Conservation (phyloP, 441 rosid genomes). For the Theobroma grandiflorum region DNA sequence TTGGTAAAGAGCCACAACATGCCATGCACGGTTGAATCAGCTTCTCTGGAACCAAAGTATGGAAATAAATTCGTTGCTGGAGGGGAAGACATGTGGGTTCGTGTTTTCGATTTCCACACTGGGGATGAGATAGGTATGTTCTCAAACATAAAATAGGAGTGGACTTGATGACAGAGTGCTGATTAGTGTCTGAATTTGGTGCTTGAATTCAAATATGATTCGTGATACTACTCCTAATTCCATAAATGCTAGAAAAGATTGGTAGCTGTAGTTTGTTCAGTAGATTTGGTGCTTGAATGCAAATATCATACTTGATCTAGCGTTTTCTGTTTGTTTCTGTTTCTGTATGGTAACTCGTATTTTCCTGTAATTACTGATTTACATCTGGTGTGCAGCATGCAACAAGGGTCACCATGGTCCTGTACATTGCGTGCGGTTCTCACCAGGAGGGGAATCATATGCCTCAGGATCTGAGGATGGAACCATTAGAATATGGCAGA, state of each 20-base stretch:
- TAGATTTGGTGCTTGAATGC: too few species aligned
- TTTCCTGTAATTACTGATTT: background rate
- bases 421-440: constrained; percentile 89
- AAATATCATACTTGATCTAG: too few species aligned
- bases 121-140: constrained; percentile 87
- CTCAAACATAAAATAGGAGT: background rate
- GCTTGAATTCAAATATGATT: background rate
- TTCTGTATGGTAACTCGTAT: background rate
- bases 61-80: constrained; percentile 89
- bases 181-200: background rate
- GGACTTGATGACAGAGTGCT: background rate
- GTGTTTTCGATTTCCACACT: constrained; percentile 79
- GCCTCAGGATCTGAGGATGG: constrained; percentile 99
- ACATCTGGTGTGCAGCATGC: constrained; percentile 60
- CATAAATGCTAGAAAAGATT: too few species aligned
- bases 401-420: constrained; percentile 99
- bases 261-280: too few species aligned
- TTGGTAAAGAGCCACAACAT: constrained; percentile 70
- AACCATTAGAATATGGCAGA: constrained; percentile 93
- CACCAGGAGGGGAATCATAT: constrained; percentile 96
- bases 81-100: constrained; percentile 62
- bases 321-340: background rate
- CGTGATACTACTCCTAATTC: background rate
- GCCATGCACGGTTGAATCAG: constrained; percentile 91
- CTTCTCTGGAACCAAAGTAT: constrained; percentile 88